Percentiles rank a stretch among this genome's conserved stretches.
phyloP scores from a whole-genome alignment of 1,284 basidiomycete species.

The Fomitopsis palustris region DNA sequence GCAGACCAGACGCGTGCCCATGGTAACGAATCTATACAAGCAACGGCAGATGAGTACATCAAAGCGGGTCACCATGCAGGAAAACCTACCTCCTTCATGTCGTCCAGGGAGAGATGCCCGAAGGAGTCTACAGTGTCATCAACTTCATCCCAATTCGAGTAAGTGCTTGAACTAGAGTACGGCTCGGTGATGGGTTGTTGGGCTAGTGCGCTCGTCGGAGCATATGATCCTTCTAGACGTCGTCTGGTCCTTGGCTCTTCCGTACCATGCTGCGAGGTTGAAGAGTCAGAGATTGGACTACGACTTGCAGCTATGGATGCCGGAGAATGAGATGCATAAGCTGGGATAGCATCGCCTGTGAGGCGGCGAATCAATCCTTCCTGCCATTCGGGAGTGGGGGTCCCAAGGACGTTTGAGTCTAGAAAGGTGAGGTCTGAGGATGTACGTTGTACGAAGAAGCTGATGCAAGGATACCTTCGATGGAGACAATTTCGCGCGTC shows the following conservation, averaged over 20 bases:
- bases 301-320: conserved; percentile 4
- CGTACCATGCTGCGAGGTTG: conserved; percentile 10
- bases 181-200: conserved; percentile 22
- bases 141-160: conserved; percentile 31
- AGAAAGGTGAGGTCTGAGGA: conserved; percentile 1
- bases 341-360: conserved; percentile 20
- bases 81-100: conserved; percentile 64
- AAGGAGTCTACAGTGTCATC: conserved; percentile 57
- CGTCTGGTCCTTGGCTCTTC: conserved; percentile 16
- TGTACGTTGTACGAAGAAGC: background rate
- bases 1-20: conserved; percentile 71
- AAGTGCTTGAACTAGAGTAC: conserved; percentile 15
- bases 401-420: conserved; percentile 59
- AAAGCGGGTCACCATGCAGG: background rate
- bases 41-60: background rate
- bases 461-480: conserved; percentile 41
- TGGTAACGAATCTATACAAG: conserved; percentile 65
- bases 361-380: conserved; percentile 61
- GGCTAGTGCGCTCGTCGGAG: conserved; percentile 9
- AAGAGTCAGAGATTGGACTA: conserved; percentile 14
- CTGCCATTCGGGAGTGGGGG: conserved; percentile 76
- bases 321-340: conserved; percentile 6
- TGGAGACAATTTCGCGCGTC: conserved; percentile 74
- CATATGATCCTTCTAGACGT: conserved; percentile 23
- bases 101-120: conserved; percentile 79